Evolutionary conservation across 805 yeast genomes (phyloP).

Genomic region (Starmerella stellata): DNA sequence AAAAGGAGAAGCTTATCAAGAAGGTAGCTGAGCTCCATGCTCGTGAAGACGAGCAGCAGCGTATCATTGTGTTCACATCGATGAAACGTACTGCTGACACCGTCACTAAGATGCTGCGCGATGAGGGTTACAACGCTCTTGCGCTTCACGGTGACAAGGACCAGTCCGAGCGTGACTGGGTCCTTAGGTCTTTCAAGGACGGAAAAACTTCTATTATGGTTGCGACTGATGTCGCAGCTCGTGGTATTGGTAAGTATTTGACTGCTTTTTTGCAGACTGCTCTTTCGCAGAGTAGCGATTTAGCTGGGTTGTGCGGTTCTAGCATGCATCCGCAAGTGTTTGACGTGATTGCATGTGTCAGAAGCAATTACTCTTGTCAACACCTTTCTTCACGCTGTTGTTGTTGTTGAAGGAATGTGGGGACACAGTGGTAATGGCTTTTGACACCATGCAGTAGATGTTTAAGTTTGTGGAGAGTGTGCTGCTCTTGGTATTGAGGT

Average conservation of each 20-base stretch:
- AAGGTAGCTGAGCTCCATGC: constrained; percentile 67
- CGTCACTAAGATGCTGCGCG: constrained; percentile 73
- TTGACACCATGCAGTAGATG: not conserved
- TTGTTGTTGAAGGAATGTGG: no score
- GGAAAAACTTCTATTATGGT: constrained; percentile 95
- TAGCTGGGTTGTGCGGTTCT: not conserved
- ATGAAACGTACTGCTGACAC: constrained; percentile 97
- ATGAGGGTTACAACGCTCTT: constrained; percentile 96
- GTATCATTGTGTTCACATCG: constrained; percentile 79
- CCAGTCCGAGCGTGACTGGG: constrained; percentile 98
- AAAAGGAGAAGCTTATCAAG: constrained; percentile 74
- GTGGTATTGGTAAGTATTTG: constrained; percentile 51
- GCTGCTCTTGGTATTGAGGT: not conserved
- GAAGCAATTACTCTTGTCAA: constrained; percentile 10
- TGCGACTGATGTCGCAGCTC: constrained; percentile 98
- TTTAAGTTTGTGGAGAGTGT: not conserved
- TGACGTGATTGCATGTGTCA: constrained; percentile 9
- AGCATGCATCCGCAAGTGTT: not conserved
- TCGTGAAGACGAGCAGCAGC: constrained; percentile 38
- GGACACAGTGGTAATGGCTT: constrained; percentile 1
- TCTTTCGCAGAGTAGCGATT: not conserved
- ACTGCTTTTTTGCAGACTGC: not conserved
- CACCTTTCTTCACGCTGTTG: no score
- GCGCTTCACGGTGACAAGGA: constrained; percentile 98
- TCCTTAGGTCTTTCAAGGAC: constrained; percentile 71